phyloP scores from a whole-genome alignment of 345 rosid genomes.

The Cochlearia excelsa region DNA sequence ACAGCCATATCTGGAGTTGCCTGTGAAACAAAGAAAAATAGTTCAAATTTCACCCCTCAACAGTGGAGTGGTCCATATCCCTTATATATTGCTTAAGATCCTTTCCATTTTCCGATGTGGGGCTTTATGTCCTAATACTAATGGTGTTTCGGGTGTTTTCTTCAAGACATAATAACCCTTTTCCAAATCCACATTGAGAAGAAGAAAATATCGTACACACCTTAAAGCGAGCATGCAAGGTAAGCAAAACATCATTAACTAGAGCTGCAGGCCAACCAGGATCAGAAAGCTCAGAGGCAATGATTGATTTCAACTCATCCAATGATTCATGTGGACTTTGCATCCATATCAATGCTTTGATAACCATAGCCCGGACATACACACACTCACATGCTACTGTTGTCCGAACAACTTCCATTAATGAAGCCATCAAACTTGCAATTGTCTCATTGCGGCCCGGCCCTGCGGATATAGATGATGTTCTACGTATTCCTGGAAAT shows the following conservation, averaged over 20 bases:
- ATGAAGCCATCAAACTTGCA: constrained; percentile 82
- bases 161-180: constrained; percentile 8
- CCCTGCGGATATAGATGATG: constrained; percentile 61
- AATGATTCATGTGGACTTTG: constrained; percentile 92
- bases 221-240: constrained; percentile 99
- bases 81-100: no score
- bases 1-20: constrained; percentile 99
- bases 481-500: constrained; percentile 57
- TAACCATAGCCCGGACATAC: constrained; percentile 95
- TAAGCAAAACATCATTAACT: constrained; percentile 89
- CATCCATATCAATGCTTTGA: constrained; percentile 99
- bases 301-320: constrained; percentile 90
- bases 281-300: constrained; percentile 98
- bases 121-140: not conserved
- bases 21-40: constrained; percentile 42
- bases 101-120: no score
- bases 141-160: not conserved
- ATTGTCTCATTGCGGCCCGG: constrained; percentile 80
- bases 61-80: no score
- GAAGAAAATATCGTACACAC: constrained; percentile 37
- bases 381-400: constrained; percentile 99
- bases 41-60: constrained; percentile 13
- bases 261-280: constrained; percentile 95
- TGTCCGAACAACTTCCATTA: constrained; percentile 98
- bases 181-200: constrained; percentile 7